Conservation (phyloP, 768 basidiomycete species). For the Hericium alpestre region DNA sequence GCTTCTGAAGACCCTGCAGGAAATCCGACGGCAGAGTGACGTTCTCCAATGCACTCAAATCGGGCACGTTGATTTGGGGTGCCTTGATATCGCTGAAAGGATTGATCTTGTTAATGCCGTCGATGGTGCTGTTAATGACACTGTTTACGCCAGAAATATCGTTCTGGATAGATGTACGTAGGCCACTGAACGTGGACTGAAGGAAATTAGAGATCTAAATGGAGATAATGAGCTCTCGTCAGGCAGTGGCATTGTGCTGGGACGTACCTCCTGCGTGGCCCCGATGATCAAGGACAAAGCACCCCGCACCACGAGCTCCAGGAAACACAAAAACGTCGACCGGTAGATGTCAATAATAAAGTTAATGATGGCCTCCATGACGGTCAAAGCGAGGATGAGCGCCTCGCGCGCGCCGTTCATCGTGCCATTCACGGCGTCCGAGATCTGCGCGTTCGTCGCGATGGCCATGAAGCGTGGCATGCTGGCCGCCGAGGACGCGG, state of each 20-base stretch:
- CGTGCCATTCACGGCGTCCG: conserved; percentile 67
- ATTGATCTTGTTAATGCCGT: conserved; percentile 65
- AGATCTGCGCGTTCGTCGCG: conserved; percentile 72
- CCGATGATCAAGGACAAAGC: conserved; percentile 68
- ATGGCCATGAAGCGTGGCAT: conserved; percentile 84
- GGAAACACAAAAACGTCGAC: conserved; percentile 86
- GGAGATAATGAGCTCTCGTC: conserved; percentile 1
- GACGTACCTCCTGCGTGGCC: conserved; percentile 72
- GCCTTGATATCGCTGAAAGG: conserved; percentile 58
- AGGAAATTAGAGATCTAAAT: conserved; percentile 64
- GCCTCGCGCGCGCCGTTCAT: conserved; percentile 68
- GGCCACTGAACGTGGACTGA: conserved; percentile 40
- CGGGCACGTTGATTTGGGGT: conserved; percentile 68
- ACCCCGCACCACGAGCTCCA: conserved; percentile 81
- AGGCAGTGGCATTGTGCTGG: neutral
- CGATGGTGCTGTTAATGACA: conserved; percentile 51
- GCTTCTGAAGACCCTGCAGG: conserved; percentile 54
- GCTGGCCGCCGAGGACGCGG: conserved; percentile 72
- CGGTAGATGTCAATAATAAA: conserved; percentile 90
- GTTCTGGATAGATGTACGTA: conserved; percentile 65
- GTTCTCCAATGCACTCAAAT: conserved; percentile 62
- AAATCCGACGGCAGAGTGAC: conserved; percentile 74
- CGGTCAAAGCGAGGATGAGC: conserved; percentile 64
- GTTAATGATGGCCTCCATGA: conserved; percentile 81
- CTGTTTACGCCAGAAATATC: conserved; percentile 61